Percentiles rank a stretch among this genome's conserved stretches.
Conservation (phyloP, 352 stramenopile species). For the Globisporangium paroecandrum region DNA sequence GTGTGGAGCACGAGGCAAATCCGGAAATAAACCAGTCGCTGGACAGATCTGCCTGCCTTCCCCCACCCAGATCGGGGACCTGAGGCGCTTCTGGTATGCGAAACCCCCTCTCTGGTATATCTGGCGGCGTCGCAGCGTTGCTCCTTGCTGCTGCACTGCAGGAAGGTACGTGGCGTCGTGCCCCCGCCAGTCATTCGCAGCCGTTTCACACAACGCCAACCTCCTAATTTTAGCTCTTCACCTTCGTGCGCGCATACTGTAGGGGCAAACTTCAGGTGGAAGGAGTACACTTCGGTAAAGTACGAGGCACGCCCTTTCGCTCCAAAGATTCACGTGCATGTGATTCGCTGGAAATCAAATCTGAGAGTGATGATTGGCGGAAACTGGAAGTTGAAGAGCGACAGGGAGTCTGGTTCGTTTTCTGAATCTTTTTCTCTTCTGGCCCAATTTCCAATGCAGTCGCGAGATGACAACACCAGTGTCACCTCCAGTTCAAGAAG, state of each 20-base stretch:
- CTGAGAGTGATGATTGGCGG: background rate
- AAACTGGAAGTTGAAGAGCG: background rate
- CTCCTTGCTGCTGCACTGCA: background rate
- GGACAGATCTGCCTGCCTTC: background rate
- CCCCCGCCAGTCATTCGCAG: slow-evolving; percentile 9
- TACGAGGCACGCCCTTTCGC: slow-evolving; percentile 19
- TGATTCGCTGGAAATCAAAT: slow-evolving; percentile 3
- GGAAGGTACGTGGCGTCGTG: slow-evolving; percentile 11
- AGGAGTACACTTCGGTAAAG: background rate
- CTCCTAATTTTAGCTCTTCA: slow-evolving; percentile 9
- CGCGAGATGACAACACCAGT: slow-evolving; percentile 7
- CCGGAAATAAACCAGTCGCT: slow-evolving; percentile 1
- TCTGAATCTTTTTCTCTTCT: slow-evolving; percentile 14
- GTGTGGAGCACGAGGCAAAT: slow-evolving; percentile 13
- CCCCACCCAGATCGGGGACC: too few species aligned
- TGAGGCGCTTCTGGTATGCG: background rate
- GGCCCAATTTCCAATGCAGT: slow-evolving; percentile 1
- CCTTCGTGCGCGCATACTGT: background rate
- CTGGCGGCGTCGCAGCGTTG: background rate
- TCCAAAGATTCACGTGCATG: slow-evolving; percentile 3
- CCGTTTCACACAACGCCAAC: background rate
- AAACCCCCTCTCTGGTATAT: background rate
- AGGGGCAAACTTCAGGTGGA: slow-evolving; percentile 1
- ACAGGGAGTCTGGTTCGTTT: slow-evolving; percentile 4
- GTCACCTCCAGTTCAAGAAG: slow-evolving; percentile 3